These are phyloP conservation scores for Lycium barbarum DNA, from an alignment of 257 asterid species.

Conservation along the genomic window DNA sequence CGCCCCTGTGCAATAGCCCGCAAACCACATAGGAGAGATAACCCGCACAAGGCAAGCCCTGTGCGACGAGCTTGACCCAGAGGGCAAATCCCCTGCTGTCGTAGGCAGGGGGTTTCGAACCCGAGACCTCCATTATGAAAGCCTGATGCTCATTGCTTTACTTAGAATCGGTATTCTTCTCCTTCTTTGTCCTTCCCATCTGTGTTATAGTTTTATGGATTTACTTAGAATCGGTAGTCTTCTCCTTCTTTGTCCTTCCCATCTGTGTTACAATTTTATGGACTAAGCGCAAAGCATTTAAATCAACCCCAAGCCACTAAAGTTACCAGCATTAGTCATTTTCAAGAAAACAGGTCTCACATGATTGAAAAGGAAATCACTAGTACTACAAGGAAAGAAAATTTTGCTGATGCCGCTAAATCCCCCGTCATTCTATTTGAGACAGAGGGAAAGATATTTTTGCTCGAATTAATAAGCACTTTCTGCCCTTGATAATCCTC, in stretches of 20 bases:
- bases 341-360: neutral
- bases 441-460: neutral
- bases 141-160: too few species aligned
- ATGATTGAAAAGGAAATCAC: neutral
- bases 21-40: too few species aligned
- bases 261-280: neutral
- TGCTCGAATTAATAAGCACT: neutral
- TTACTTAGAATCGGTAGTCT: neutral
- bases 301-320: neutral
- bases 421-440: neutral
- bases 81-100: too few species aligned
- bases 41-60: too few species aligned
- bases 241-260: neutral
- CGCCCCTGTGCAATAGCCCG: too few species aligned
- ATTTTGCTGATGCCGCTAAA: neutral
- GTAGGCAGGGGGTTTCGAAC: too few species aligned
- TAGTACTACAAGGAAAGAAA: neutral
- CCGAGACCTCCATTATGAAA: too few species aligned
- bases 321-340: neutral
- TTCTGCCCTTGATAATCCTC: neutral
- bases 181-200: neutral
- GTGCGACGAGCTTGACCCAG: too few species aligned
- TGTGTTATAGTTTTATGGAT: neutral
- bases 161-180: neutral
- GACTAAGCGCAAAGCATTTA: neutral